Evolutionary conservation across 1,139 yeast genomes (phyloP), one percentile per base, ranked within the genome.

Genomic region (Scheffersomyces illinoinensis): DNA sequence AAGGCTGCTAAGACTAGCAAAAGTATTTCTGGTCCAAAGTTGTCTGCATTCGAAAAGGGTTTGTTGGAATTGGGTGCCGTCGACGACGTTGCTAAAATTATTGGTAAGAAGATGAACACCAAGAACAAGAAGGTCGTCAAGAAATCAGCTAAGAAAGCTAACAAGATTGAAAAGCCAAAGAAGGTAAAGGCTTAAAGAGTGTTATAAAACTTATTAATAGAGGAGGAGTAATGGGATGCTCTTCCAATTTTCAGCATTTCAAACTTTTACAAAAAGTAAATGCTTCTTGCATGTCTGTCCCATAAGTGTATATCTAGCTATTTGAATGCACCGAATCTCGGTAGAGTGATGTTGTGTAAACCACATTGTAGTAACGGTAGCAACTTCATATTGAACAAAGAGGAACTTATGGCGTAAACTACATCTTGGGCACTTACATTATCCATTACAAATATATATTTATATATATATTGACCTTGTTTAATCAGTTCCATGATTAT

Each of bases 1-100:
- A 75, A 69, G 55, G 68, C 72, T 47, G 69, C 64, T 54, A 74
- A 73, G 50, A 64, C 70, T 26, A 77, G 76, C 51, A 74, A 64
- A 52, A 69, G 74, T 53, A 76, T 78, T 58, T 23, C 54, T 33
- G 24, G 58, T n/a, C 59, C 55, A 17, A 79, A 78, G 62, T 77
- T 87, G 58, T 78, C 90, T 57, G 79, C 84, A 39, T 90, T 90
- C 74, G 96, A 91, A 68, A 83, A 83, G 70, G 91, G 92, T 54
- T 84, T 93, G 77, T 83, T 90, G 70, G 97, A 92, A 76, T 85
- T 93, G 72, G 88, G 85, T 64, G 90, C 90, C 58, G 88, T 88
- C 64, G 93, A 90, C 62, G 90, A 88, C 57, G 85, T 82, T 58
- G 71, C 79, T 46, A 77, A 79, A 67, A 74, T 82, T 59, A 73